Conservation (phyloP, 148 eudicot species). For the Polygonum maritimum region DNA sequence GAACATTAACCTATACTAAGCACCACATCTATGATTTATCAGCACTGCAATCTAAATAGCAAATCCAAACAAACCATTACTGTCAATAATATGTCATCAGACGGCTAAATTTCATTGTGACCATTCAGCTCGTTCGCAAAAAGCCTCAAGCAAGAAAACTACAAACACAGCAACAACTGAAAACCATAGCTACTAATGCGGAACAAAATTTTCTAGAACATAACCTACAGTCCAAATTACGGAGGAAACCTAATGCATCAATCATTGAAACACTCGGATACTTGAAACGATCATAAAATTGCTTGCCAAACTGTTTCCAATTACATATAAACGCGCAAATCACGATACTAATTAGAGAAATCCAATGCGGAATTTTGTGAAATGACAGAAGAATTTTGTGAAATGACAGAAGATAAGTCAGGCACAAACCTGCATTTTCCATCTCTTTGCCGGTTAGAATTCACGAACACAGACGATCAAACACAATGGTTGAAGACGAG, state of each 20-base stretch:
- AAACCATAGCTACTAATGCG: background rate
- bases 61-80: background rate
- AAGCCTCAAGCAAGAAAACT: background rate
- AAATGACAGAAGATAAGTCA: background rate
- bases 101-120: background rate
- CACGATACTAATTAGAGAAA: background rate
- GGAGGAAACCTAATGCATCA: background rate
- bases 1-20: background rate
- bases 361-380: background rate
- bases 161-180: background rate
- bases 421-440: conserved; percentile 6
- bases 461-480: background rate
- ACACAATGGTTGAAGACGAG: background rate
- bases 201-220: background rate
- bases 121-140: background rate
- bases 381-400: background rate
- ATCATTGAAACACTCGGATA: background rate
- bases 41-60: background rate
- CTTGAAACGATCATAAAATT: background rate
- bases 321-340: background rate
- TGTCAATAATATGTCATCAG: background rate
- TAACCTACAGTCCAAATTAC: background rate
- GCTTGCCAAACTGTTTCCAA: background rate
- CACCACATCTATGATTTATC: background rate
- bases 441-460: background rate